Percentiles rank a stretch among this genome's conserved stretches.
Conservation (phyloP, 768 basidiomycete species). For the Clavaria fumosa region DNA sequence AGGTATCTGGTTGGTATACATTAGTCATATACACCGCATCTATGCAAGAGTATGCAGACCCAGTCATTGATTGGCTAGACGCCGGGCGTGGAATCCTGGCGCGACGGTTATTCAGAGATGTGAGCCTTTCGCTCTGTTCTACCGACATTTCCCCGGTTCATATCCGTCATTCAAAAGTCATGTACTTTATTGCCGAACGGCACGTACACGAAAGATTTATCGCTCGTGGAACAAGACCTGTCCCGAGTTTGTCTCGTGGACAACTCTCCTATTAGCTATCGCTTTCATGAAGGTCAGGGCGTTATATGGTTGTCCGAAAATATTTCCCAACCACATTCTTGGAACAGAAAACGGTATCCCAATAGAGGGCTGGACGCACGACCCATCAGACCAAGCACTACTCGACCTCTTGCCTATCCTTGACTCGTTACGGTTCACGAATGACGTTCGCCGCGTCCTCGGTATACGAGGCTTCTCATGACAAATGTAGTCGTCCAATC, state of each 20-base stretch:
- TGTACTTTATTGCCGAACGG: slow-evolving; percentile 89
- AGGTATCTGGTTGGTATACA: slow-evolving; percentile 98
- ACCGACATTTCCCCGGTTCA: slow-evolving; percentile 6
- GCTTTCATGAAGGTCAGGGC: slow-evolving; percentile 73
- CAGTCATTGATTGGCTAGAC: slow-evolving; percentile 98
- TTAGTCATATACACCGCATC: slow-evolving; percentile 98
- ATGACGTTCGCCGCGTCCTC: slow-evolving; percentile 84
- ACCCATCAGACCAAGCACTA: slow-evolving; percentile 91
- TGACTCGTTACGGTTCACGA: slow-evolving; percentile 90
- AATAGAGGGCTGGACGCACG: slow-evolving; percentile 98
- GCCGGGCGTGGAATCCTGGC: slow-evolving; percentile 82
- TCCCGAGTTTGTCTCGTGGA: slow-evolving; percentile 90
- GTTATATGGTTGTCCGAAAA: neutral
- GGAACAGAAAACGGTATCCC: slow-evolving; percentile 87
- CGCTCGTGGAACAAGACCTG: slow-evolving; percentile 78
- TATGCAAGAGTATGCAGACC: slow-evolving; percentile 99
- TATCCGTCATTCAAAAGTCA: slow-evolving; percentile 33
- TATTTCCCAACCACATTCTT: neutral
- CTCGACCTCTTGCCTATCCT: slow-evolving; percentile 91
- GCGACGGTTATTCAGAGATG: slow-evolving; percentile 85
- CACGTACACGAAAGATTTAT: slow-evolving; percentile 86
- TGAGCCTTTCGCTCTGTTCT: slow-evolving; percentile 24
- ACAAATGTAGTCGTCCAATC: slow-evolving; percentile 6
- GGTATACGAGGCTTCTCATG: slow-evolving; percentile 32
- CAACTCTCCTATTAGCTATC: slow-evolving; percentile 90